A percentile compares a stretch with the other conserved stretches of the same genome.
Conservation (phyloP, 2,329 filamentous ascomycete species). For the Pyricularia sp. region DNA sequence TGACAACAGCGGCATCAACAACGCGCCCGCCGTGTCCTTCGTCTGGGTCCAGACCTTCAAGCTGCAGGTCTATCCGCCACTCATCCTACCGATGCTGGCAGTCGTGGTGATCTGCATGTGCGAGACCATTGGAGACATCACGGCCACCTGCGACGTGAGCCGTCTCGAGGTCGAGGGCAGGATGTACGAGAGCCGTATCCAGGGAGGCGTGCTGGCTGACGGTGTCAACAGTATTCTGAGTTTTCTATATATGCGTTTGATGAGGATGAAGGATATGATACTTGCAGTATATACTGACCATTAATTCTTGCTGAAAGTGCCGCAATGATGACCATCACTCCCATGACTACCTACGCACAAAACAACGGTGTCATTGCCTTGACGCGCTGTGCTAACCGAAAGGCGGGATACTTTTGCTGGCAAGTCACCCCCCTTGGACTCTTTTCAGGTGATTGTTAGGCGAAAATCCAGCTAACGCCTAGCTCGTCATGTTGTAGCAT, state of each 20-base stretch:
- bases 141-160: slow-evolving; percentile 70
- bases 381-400: slow-evolving; percentile 68
- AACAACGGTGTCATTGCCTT: slow-evolving; percentile 79
- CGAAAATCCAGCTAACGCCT: not conserved
- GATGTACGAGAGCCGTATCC: slow-evolving; percentile 62
- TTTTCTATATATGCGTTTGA: not conserved
- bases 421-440: slow-evolving; percentile 8
- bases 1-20: slow-evolving; percentile 55
- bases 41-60: slow-evolving; percentile 71
- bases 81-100: slow-evolving; percentile 58
- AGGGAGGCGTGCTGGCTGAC: slow-evolving; percentile 67
- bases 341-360: slow-evolving; percentile 69
- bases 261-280: not conserved
- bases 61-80: slow-evolving; percentile 55
- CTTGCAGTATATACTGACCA: not conserved
- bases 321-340: slow-evolving; percentile 65
- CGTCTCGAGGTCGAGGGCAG: slow-evolving; percentile 59
- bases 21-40: slow-evolving; percentile 59
- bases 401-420: slow-evolving; percentile 65
- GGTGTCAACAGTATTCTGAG: slow-evolving; percentile 58
- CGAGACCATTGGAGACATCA: slow-evolving; percentile 70
- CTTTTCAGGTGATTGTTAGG: too few relatives aligned
- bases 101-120: slow-evolving; percentile 63
- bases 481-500: slow-evolving; percentile 24
- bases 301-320: slow-evolving; percentile 22